Percentiles rank a stretch among this genome's conserved stretches.
phyloP scores from a whole-genome alignment of 2,329 filamentous ascomycete genomes.

The Coniochaeta hoffmannii region DNA sequence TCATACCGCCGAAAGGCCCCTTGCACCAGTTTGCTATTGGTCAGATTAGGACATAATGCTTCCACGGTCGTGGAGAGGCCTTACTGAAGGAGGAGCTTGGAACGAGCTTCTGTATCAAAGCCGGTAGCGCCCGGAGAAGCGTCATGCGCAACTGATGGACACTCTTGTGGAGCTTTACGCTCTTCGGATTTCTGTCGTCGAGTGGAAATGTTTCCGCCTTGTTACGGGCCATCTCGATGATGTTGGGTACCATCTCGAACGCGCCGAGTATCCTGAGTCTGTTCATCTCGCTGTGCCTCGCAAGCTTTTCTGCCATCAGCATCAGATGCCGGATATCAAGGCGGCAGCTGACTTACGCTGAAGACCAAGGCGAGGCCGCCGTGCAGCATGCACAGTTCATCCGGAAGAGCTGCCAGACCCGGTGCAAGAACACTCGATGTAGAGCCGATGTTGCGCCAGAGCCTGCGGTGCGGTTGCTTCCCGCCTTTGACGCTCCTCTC shows the following conservation, averaged over 20 bases:
- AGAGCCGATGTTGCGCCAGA: conserved; percentile 2
- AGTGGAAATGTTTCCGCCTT: conserved; percentile 5
- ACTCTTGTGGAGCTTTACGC: conserved; percentile 1
- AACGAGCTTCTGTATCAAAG: conserved; percentile 9
- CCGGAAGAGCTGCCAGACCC: conserved; percentile 6
- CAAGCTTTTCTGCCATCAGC: conserved; percentile 5
- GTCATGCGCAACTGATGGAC: conserved; percentile 4
- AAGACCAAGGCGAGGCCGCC: conserved; percentile 10
- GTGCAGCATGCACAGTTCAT: conserved; percentile 6
- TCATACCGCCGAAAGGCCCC: conserved; percentile 8
- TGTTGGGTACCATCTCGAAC: conserved; percentile 10
- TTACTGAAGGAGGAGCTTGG: conserved; percentile 8
- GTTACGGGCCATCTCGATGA: conserved; percentile 10
- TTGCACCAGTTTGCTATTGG: background rate
- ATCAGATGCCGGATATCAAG: background rate
- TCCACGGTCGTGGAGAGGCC: background rate
- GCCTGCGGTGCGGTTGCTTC: conserved; percentile 1
- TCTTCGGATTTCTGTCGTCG: background rate
- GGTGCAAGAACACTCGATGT: conserved; percentile 3
- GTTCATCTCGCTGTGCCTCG: conserved; percentile 9
- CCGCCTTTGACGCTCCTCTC: conserved; percentile 4
- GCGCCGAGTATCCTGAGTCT: conserved; percentile 10
- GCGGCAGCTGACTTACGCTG: conserved; percentile 5
- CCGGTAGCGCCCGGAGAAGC: background rate
- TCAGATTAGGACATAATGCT: background rate